Evolutionary conservation across 495 filamentous ascomycete genomes (phyloP).

Genomic region (Penicillium pancosmium): DNA sequence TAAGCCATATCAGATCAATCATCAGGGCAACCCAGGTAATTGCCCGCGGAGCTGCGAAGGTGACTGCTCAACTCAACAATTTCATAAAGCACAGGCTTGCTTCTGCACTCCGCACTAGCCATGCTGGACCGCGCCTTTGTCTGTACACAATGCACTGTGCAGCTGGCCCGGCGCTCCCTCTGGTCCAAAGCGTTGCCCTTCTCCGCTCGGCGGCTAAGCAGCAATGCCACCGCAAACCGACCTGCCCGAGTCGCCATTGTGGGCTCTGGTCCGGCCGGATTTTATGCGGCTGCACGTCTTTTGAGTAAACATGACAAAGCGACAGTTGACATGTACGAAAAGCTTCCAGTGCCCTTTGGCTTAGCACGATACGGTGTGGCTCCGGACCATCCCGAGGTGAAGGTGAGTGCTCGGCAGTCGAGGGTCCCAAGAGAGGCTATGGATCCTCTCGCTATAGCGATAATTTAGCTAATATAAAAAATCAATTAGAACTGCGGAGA

Average conservation of each 20-base stretch:
- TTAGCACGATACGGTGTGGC: conserved; percentile 92
- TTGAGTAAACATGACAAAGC: conserved; percentile 72
- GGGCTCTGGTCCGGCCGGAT: conserved; percentile 94
- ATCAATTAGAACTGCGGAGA: conserved; percentile 81
- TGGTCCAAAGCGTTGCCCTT: conserved; percentile 6
- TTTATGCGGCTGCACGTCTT: conserved; percentile 87
- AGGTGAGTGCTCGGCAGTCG: conserved; percentile 57
- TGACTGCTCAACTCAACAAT: not conserved
- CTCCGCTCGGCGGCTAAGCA: conserved; percentile 31
- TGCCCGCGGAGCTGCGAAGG: not conserved
- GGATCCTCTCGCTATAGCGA: not conserved
- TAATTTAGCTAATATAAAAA: conserved; percentile 4
- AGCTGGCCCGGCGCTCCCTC: conserved; percentile 16
- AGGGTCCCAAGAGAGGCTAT: not conserved
- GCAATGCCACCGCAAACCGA: conserved; percentile 43
- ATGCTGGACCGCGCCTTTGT: conserved; percentile 39
- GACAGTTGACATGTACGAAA: conserved; percentile 94
- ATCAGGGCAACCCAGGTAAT: conserved; percentile 1
- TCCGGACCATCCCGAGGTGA: conserved; percentile 96
- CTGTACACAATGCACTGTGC: conserved; percentile 39
- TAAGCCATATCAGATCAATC: conserved; percentile 11
- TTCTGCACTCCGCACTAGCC: not conserved
- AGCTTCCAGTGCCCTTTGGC: conserved; percentile 88
- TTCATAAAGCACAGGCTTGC: not conserved
- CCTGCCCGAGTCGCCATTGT: conserved; percentile 83